These are phyloP conservation scores for Apiospora phragmitis DNA, from an alignment of 2,329 filamentous ascomycete species.

Conservation along the genomic window DNA sequence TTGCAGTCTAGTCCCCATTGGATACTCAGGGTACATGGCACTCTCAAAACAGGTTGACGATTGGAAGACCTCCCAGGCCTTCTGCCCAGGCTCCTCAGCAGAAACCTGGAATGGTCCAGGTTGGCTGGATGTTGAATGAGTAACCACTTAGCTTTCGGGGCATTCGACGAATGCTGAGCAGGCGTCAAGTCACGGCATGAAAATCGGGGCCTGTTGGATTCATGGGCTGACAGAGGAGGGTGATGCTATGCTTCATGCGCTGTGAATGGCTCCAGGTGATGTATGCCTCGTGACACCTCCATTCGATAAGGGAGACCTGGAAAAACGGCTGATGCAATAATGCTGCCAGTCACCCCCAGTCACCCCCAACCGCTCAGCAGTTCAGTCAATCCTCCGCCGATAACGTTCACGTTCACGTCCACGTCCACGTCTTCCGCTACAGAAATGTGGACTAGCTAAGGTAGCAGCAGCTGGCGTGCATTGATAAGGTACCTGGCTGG, in stretches of 20 bases:
- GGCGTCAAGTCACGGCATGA: neutral
- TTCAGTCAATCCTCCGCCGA: neutral
- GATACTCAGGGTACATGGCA: neutral
- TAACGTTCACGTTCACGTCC: neutral
- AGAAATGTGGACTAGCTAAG: neutral
- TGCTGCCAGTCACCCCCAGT: neutral
- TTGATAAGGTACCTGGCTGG: neutral
- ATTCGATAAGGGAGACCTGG: neutral
- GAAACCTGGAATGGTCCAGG: neutral
- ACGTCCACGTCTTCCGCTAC: neutral
- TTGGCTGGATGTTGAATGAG: neutral
- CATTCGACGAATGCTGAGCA: neutral
- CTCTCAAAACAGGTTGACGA: neutral
- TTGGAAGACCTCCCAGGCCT: neutral
- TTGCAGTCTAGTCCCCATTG: neutral
- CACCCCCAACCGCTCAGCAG: neutral
- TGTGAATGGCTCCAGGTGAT: slow-evolving; percentile 9
- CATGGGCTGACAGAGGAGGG: slow-evolving; percentile 3
- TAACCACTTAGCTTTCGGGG: neutral
- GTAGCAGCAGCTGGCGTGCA: neutral
- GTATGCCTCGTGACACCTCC: slow-evolving; percentile 7
- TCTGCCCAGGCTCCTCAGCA: neutral
- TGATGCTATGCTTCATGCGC: slow-evolving; percentile 6
- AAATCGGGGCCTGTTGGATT: neutral
- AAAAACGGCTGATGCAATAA: neutral